phyloP scores from a whole-genome alignment of 495 filamentous ascomycete species.

The Achaetomiella virescens region DNA sequence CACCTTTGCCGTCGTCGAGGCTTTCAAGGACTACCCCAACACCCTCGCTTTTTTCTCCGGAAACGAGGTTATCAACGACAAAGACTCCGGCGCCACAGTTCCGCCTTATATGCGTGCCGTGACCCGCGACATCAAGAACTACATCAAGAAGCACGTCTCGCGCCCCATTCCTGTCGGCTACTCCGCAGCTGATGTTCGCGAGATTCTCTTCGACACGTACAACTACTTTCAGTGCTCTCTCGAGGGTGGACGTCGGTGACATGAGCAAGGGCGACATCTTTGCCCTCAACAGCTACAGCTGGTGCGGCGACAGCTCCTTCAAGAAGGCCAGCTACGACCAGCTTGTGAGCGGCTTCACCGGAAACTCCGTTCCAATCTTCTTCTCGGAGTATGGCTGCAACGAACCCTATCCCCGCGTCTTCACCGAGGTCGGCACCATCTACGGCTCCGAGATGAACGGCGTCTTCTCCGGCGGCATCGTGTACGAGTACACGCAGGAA shows the following conservation, averaged over 20 bases:
- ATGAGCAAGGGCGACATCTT: slow-evolving; percentile 75
- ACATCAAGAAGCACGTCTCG: slow-evolving; percentile 50
- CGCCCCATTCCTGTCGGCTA: slow-evolving; percentile 45
- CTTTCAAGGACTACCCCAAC: slow-evolving; percentile 91
- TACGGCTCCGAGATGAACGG: slow-evolving; percentile 75
- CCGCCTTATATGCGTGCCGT: slow-evolving; percentile 75
- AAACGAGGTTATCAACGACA: slow-evolving; percentile 87
- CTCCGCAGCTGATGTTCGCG: slow-evolving; percentile 86
- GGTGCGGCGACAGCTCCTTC: slow-evolving; percentile 79
- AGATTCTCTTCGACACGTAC: slow-evolving; percentile 70
- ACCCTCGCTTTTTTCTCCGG: slow-evolving; percentile 86
- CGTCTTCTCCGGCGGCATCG: slow-evolving; percentile 76
- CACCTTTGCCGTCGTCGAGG: slow-evolving; percentile 86
- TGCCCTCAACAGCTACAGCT: slow-evolving; percentile 91
- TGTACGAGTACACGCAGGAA: slow-evolving; percentile 84
- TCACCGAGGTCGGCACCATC: slow-evolving; percentile 73
- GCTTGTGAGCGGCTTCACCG: slow-evolving; percentile 63
- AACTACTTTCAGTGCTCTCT: slow-evolving; percentile 81
- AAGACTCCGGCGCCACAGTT: slow-evolving; percentile 44
- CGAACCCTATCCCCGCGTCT: slow-evolving; percentile 66
- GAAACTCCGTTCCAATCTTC: slow-evolving; percentile 78
- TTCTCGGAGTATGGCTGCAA: slow-evolving; percentile 98
- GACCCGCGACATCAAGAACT: slow-evolving; percentile 73
- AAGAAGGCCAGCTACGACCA: slow-evolving; percentile 63
- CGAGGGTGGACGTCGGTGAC: slow-evolving; percentile 55